Evolutionary conservation across 345 rosid genomes (phyloP), one percentile per base, ranked within the genome.

Genomic region (Citrus mangshanensis): DNA sequence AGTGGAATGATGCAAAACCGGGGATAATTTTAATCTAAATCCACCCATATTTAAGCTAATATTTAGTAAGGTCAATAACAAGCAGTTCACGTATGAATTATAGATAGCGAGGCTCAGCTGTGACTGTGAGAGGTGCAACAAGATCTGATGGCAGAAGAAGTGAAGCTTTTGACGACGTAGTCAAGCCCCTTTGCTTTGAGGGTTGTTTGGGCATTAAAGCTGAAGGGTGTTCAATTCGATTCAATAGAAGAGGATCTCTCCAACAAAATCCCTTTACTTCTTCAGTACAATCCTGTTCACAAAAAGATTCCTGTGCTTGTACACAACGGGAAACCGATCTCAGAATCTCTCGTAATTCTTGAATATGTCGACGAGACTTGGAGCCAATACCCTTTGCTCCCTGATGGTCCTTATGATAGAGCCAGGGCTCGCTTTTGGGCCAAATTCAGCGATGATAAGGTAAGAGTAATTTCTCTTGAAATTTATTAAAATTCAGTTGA

Each of bases 121-220:
- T 42, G 49, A 42, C 14, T 42, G 1, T 10, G 49, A 42, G 14
- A 42, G 49, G 14, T 9, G 49, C 49, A 42, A 42, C 49, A 42
- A 42, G 49, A 42, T 42, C 49, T 42, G 49, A 42, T 40, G 54
- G 83, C 68, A 51, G 85, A 74, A 78, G 85, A 10, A 42, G 49
- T 83, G 73, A 83, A 85, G 82, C 84, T 83, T 56, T 68, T 85
- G 22, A 82, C 76, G 72, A 73, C 86, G 79, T 83, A 83, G 88
- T 81, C 84, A 55, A 83, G 79, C 42, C 81, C 42, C 8, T 85
- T 38, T 54, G 81, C 77, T 13, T 16, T 78, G 4, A 78, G 88
- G 37, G 21, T 76, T 10, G 82, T 81, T 4, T 83, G 86, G 88
- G 88, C 82, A 65, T 4, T 83, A 74, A 76, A 85, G 54, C 77